These are phyloP conservation scores for Eucalyptus pauciflora DNA, from an alignment of 345 rosid species.

Conservation along the genomic window DNA sequence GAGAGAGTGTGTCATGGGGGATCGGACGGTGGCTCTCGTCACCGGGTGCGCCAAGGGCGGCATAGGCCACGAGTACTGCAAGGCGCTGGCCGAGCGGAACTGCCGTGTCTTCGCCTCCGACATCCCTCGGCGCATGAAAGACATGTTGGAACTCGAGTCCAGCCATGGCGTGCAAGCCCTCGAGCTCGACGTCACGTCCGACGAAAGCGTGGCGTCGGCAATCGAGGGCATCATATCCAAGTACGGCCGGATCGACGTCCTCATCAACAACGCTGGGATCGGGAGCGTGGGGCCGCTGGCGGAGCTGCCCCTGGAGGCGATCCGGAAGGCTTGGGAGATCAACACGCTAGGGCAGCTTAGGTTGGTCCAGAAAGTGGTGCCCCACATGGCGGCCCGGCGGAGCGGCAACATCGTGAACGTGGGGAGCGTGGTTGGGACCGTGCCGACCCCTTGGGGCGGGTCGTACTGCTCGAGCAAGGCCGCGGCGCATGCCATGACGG, in stretches of 20 bases:
- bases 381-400: slow-evolving; percentile 38
- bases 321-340: slow-evolving; percentile 46
- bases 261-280: slow-evolving; percentile 48
- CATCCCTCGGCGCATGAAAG: slow-evolving; percentile 21
- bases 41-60: slow-evolving; percentile 66
- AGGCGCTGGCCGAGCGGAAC: slow-evolving; percentile 39
- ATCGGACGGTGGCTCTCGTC: slow-evolving; percentile 38
- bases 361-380: slow-evolving; percentile 57
- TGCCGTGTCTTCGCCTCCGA: slow-evolving; percentile 50
- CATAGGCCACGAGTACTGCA: slow-evolving; percentile 58
- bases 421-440: slow-evolving; percentile 48
- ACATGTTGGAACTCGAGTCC: slow-evolving; percentile 21
- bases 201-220: slow-evolving; percentile 27
- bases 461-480: slow-evolving; percentile 61
- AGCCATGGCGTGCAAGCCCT: slow-evolving; percentile 11
- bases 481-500: slow-evolving; percentile 41
- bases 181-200: slow-evolving; percentile 42
- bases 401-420: slow-evolving; percentile 41
- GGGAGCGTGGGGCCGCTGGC: slow-evolving; percentile 49
- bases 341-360: slow-evolving; percentile 53
- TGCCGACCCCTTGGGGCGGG: slow-evolving; percentile 59
- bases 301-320: slow-evolving; percentile 28
- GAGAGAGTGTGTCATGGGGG: not conserved
- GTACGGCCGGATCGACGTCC: slow-evolving; percentile 30
- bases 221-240: slow-evolving; percentile 18